Base-by-base conservation (phyloP, 345 rosid genomes). In the Bruguiera gymnorhiza region DNA sequence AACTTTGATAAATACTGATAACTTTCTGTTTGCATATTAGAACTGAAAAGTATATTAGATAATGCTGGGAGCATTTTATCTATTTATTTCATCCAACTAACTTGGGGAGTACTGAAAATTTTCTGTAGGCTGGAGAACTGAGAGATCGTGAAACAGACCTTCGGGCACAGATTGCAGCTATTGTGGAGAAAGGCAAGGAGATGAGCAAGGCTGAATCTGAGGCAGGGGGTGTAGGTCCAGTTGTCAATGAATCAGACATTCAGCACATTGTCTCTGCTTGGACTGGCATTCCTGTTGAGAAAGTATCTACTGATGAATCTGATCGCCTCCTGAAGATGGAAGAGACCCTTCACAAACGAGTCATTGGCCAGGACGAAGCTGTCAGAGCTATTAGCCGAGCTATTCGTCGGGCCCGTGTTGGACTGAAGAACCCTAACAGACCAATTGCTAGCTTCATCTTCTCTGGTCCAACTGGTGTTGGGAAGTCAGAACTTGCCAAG, bases 391-490 rank as follows among this genome's bases (percentile, higher is more conserved):
- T 96, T 39, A 92, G 99, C 57, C 90, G 99, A 53, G 99, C 99
- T 62, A 92, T 96, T 75, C 88, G 99, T 43, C 88, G 99, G 60
- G 98, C 98, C 21, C 99, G 98, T 79, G 98, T 92, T 81, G 99
- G 99, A 62, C 97, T 96, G n/a, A 92, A 92, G 83, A 92, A 90
- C 64, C 99, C 99, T 0, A 92, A 89, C 60, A 82, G 99, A 23
- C 99, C 99, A 0, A 96, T 96, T 8, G 98, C 99, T 11, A 96
- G 99, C 80, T 92, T 96, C 87, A 92, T 96, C 78, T 96, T 96
- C 83, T 92, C 99, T 68, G 99, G 99, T 62, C 99, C 99, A 48
- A 96, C 99, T 32, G 99, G 99, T 82, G 99, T 96, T 1, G 99
- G 99, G 53, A 96, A 96, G 81, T 92, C 99, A 18, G 99, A 96